Percentiles rank a stretch among this genome's conserved stretches.
These are phyloP conservation scores for Asterophora parasitica DNA, from an alignment of 768 basidiomycete genomes.

Conservation along the genomic window DNA sequence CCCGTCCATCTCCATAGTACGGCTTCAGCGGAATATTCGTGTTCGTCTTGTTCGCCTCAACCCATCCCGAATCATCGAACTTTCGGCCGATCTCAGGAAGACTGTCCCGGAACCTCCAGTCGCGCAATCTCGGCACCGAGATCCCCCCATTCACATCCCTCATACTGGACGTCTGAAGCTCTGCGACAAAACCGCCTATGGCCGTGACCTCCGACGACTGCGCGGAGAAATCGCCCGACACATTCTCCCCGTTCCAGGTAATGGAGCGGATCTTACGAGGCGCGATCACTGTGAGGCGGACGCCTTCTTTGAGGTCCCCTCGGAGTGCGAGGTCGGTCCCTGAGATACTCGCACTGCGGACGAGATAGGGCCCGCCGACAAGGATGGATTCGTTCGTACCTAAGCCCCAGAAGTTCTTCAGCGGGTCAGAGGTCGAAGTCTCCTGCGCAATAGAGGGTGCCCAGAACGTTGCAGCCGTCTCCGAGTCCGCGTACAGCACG, in stretches of 20 bases:
- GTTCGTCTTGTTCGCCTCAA: slow-evolving; percentile 59
- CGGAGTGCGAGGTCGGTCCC: slow-evolving; percentile 50
- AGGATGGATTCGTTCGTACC: slow-evolving; percentile 69
- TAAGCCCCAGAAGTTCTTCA: slow-evolving; percentile 64
- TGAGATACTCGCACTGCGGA: slow-evolving; percentile 48
- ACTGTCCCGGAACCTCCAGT: slow-evolving; percentile 76
- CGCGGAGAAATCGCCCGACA: slow-evolving; percentile 28
- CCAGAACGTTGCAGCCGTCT: slow-evolving; percentile 71
- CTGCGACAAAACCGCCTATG: slow-evolving; percentile 45
- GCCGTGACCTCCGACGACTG: slow-evolving; percentile 29
- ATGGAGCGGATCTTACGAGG: slow-evolving; percentile 48
- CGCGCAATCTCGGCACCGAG: slow-evolving; percentile 43
- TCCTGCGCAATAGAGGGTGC: slow-evolving; percentile 54
- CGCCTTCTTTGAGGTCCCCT: slow-evolving; percentile 65
- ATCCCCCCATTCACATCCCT: slow-evolving; percentile 25
- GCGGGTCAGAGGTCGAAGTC: slow-evolving; percentile 24
- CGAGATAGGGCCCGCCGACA: slow-evolving; percentile 61
- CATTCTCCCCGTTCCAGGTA: slow-evolving; percentile 68
- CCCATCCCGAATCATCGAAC: slow-evolving; percentile 67
- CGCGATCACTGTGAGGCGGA: slow-evolving; percentile 58
- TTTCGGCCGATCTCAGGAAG: slow-evolving; percentile 58
- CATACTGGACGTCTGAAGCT: slow-evolving; percentile 27
- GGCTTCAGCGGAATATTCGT: slow-evolving; percentile 72
- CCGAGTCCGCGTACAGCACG: slow-evolving; percentile 62
- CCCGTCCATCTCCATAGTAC: slow-evolving; percentile 66